Evolutionary conservation across 2,329 filamentous ascomycete genomes (phyloP).

Genomic region (Keithomyces neogunnii): DNA sequence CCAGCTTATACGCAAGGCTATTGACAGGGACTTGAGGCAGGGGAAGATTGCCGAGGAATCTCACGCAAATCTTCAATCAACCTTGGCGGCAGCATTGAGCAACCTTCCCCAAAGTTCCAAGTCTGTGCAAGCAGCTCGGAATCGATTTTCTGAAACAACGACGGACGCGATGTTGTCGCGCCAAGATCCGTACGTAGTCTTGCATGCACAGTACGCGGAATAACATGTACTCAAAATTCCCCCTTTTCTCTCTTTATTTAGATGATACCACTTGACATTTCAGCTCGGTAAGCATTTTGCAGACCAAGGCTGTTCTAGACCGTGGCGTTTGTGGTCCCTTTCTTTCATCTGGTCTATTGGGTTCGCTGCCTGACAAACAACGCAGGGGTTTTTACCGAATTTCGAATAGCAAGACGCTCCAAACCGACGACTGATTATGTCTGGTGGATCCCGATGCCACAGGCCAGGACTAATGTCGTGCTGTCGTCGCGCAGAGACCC

Average conservation of each 20-base stretch:
- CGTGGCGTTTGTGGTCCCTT: background rate
- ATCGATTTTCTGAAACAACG: constrained; percentile 11
- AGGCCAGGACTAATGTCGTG: too few relatives aligned
- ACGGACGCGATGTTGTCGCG: background rate
- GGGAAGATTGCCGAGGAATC: constrained; percentile 18
- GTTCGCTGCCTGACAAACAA: too few relatives aligned
- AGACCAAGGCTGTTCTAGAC: background rate
- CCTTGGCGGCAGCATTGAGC: constrained; percentile 16
- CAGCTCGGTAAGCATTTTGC: background rate
- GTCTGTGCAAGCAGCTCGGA: constrained; percentile 20
- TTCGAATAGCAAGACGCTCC: too few relatives aligned
- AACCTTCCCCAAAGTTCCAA: constrained; percentile 22
- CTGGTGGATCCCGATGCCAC: too few relatives aligned
- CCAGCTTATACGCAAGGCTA: constrained; percentile 20
- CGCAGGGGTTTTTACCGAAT: too few relatives aligned
- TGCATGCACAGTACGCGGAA: constrained; percentile 7
- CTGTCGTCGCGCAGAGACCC: too few relatives aligned
- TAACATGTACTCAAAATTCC: constrained; percentile 1
- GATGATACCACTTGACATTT: background rate
- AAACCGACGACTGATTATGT: too few relatives aligned
- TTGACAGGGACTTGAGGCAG: constrained; percentile 17
- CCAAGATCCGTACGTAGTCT: constrained; percentile 9
- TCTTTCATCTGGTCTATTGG: background rate
- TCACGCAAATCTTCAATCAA: constrained; percentile 16
- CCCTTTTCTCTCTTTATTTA: background rate